Evolutionary conservation across 2,329 filamentous ascomycete genomes (phyloP).

Genomic region (Escovopsis weberi): DNA sequence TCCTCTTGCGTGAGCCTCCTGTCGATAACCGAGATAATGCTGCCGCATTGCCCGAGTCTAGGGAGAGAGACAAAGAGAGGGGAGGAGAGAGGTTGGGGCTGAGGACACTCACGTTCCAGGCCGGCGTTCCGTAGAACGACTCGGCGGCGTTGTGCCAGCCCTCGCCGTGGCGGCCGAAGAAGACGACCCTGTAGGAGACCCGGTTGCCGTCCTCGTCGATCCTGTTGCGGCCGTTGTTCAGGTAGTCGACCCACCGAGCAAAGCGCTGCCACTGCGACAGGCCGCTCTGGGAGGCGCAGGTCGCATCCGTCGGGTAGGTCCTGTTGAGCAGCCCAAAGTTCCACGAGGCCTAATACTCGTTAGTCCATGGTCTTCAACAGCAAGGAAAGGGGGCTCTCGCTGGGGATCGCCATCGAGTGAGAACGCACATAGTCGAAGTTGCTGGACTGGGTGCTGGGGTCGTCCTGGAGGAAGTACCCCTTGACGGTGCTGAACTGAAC

Average conservation of each 20-base stretch:
- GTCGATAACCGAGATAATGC: no score
- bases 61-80: neutral
- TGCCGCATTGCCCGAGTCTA: neutral
- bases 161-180: constrained; percentile 56
- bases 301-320: constrained; percentile 41
- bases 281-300: constrained; percentile 21
- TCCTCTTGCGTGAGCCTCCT: constrained; percentile 3
- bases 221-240: constrained; percentile 30
- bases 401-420: neutral
- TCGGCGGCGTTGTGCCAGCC: constrained; percentile 51
- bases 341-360: constrained; percentile 29
- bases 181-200: constrained; percentile 50
- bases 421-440: constrained; percentile 49
- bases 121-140: constrained; percentile 49
- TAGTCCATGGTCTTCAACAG: neutral
- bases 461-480: constrained; percentile 52
- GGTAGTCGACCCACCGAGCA: constrained; percentile 35
- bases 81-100: neutral
- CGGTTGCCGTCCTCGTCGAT: constrained; percentile 30
- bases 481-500: constrained; percentile 46
- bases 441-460: constrained; percentile 35
- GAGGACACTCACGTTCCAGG: constrained; percentile 44
- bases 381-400: neutral
- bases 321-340: constrained; percentile 55
- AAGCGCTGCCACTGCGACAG: constrained; percentile 54